These are phyloP conservation scores for Bryoerythrophyllum caledonicum DNA, from an alignment of 225 moss, liverwort and hornwort species.

Conservation along the genomic window DNA sequence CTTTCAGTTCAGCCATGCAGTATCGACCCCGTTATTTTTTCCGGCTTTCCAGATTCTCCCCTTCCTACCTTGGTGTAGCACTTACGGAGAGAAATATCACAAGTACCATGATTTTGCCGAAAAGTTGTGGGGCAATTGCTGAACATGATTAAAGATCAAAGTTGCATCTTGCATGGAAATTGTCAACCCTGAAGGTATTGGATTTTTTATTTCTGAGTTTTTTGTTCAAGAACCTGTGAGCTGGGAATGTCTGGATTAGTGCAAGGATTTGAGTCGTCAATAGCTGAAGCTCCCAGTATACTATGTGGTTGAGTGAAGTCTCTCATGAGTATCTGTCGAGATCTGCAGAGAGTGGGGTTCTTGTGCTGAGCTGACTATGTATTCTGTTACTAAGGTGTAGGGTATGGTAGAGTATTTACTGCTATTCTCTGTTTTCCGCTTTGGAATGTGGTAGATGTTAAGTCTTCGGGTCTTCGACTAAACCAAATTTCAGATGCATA, in stretches of 20 bases:
- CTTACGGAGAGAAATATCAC: slow-evolving; percentile 13
- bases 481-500: no score
- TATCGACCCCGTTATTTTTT: not conserved
- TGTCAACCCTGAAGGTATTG: not conserved
- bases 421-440: not conserved
- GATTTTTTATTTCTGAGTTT: slow-evolving; percentile 7
- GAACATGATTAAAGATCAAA: slow-evolving; percentile 36
- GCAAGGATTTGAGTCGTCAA: not conserved
- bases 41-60: not conserved
- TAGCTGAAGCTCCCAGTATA: not conserved
- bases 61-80: slow-evolving; percentile 18
- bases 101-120: slow-evolving; percentile 15
- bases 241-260: not conserved
- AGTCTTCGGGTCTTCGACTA: not conserved
- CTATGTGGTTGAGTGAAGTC: not conserved
- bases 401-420: not conserved
- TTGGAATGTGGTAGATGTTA: not conserved
- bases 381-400: not conserved
- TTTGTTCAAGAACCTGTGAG: slow-evolving; percentile 18
- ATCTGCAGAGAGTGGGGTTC: not conserved
- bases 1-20: slow-evolving; percentile 20
- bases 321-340: not conserved
- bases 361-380: not conserved
- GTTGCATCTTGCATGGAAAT: slow-evolving; percentile 20
- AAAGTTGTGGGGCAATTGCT: slow-evolving; percentile 5